Evolutionary conservation across 176 grass and related monocot genomes (phyloP), one percentile per base, ranked within the genome.

Genomic region (Tillandsia fasciculata): DNA sequence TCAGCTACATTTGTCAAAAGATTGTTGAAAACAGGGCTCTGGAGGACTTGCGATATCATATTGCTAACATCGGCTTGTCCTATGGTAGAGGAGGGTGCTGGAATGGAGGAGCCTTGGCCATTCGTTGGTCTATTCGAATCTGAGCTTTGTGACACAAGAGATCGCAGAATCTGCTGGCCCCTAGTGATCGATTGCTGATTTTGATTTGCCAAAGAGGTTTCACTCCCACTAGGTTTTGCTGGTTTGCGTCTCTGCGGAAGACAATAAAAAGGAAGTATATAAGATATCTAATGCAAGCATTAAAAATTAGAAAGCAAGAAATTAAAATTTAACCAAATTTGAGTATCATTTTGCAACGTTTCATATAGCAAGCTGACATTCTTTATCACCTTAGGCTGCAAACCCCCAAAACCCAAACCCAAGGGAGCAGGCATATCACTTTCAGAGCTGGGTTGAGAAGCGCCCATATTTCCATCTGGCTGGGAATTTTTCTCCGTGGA

Each of bases 331-430:
- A 66, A 27, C 17, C 64, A 71, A 13, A 11, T 24, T 11, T 71
- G 11, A 28, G 70, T 23, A 61, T 65, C 2, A 75, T 22, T 49
- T 71, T 72, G 22, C 2, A 76, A 47, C 6, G 56, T 80, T 23
- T 48, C 42, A 26, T 12, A 48, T 26, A 82, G 26, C 66, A 80
- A 73, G 51, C 18, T 24, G 63, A 69, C 53, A 66, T 24, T 48
- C 65, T 9, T 65, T 71, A 58, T 72, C 86, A 92, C 93, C 84
- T 92, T 92, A 22, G 89, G 82, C 67, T 87, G 80, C 77, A 97
- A 81, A 47, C 93, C 89, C 69, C 86, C 93, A 12, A 81, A 74
- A 72, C 93, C 93, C 68, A 92, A 83, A 64, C 89, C 93, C 72
- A 87, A 68, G 0, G 93, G 93, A 65, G 80, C 76, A 70, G 84